A percentile compares a stretch with the other conserved stretches of the same genome.
These are phyloP conservation scores for Claviceps humidiphila DNA, from an alignment of 2,329 filamentous ascomycete species.

Conservation along the genomic window DNA sequence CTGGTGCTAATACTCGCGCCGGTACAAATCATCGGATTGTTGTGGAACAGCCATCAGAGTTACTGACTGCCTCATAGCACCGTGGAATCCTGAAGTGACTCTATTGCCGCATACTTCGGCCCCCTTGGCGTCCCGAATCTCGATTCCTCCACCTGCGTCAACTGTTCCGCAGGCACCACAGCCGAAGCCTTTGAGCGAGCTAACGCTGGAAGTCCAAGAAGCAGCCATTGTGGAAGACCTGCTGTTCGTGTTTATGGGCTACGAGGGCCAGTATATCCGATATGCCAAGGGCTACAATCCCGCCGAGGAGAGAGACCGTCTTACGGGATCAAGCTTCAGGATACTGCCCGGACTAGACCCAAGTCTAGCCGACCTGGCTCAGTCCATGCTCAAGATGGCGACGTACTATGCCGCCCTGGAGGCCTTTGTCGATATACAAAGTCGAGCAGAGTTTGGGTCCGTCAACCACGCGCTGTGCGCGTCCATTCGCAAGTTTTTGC, in stretches of 20 bases:
- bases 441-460: conserved; percentile 79
- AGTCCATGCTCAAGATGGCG: conserved; percentile 84
- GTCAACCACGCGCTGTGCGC: conserved; percentile 95
- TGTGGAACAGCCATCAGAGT: background rate
- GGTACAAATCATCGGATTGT: no score
- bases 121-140: conserved; percentile 56
- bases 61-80: conserved; percentile 17
- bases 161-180: conserved; percentile 62
- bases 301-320: conserved; percentile 68
- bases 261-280: conserved; percentile 93
- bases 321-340: conserved; percentile 70
- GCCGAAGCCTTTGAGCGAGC: conserved; percentile 53
- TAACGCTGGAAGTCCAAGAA: conserved; percentile 75
- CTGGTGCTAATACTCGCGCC: background rate
- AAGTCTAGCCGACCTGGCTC: conserved; percentile 74
- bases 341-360: conserved; percentile 78
- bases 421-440: conserved; percentile 88
- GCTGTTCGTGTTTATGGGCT: conserved; percentile 93
- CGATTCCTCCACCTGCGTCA: conserved; percentile 58
- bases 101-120: conserved; percentile 54
- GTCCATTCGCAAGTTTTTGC: conserved; percentile 79
- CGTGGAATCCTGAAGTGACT: conserved; percentile 71
- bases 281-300: conserved; percentile 76
- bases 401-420: conserved; percentile 87
- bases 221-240: conserved; percentile 78